phyloP scores from a whole-genome alignment of 768 basidiomycete species.

The Pisolithus tinctorius region DNA sequence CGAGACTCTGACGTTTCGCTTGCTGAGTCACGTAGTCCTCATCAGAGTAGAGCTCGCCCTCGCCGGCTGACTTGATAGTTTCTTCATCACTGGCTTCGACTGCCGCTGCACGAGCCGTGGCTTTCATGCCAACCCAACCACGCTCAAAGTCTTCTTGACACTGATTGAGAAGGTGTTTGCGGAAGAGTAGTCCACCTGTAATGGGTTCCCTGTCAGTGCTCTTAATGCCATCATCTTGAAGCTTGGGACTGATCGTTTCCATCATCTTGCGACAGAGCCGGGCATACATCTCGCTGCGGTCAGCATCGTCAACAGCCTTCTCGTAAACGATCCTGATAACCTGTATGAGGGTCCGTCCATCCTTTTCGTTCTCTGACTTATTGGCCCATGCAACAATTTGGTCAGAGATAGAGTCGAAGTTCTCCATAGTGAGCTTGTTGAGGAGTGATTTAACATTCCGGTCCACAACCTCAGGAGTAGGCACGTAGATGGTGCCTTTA shows the following conservation, averaged over 20 bases:
- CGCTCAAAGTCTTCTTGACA: conserved; percentile 98
- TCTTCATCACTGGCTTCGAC: conserved; percentile 82
- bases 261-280: conserved; percentile 93
- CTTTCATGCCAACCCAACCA: conserved; percentile 87
- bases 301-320: conserved; percentile 93
- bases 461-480: conserved; percentile 81
- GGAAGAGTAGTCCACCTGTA: conserved; percentile 88
- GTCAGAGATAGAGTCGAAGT: conserved; percentile 91
- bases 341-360: conserved; percentile 90
- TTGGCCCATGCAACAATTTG: conserved; percentile 96
- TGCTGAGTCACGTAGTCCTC: conserved; percentile 96
- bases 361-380: conserved; percentile 85
- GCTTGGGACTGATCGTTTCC: conserved; percentile 83
- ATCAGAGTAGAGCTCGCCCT: conserved; percentile 79
- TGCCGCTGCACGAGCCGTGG: conserved; percentile 79
- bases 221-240: conserved; percentile 84
- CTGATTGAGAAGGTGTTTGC: conserved; percentile 92
- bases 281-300: conserved; percentile 97
- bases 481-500: conserved; percentile 39
- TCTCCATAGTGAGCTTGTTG: conserved; percentile 96
- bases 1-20: conserved; percentile 93
- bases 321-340: conserved; percentile 96
- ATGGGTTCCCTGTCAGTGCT: conserved; percentile 81
- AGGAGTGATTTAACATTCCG: conserved; percentile 88
- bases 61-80: conserved; percentile 62